Base-by-base conservation (phyloP, 345 rosid species). In the Camelina sativa region DNA sequence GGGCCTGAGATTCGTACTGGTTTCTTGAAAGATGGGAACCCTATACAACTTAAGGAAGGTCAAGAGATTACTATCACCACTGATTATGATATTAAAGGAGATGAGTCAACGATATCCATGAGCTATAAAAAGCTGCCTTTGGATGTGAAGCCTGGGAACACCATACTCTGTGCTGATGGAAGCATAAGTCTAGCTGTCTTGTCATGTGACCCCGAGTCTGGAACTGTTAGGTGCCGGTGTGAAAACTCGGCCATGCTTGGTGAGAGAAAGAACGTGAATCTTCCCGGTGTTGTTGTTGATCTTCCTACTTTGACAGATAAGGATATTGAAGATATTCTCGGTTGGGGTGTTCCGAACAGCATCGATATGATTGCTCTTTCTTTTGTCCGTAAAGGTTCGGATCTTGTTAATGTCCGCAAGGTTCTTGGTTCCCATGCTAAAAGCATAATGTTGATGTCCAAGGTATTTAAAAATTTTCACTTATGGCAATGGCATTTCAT, bases 351-450 rank as follows among this genome's bases (percentile, higher is more conserved):
- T 60, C 96, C 96, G 1, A 92, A 92, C 78, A 76, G 68, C 7
- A 91, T 91, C 61, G 93, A 89, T 85, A 88, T 91, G 91, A 91
- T 91, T 75, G 97, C 93, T 25, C 91, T 92, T 53, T 92, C 97
- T 3, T 92, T 92, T 80, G 96, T 92, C 20, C 94, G 97, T 65
- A 92, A 92, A 82, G 97, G 97, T 4, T 90, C 96, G 0, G 97
- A 92, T 80, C 97, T 92, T 83, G 91, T 92, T 69, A 82, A 84
- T 55, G 97, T 90, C 12, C 91, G 94, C 7, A 87, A 82, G 82
- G 94, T 90, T 76, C 96, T 92, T 65, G 97, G 97, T 15, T 79
- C 85, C 16, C 48, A 43, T 43, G n/a, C 48, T 25, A 90, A 90
- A 76, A 74, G 66, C 30, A 92, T 92, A 38, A 84, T 82, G 79